Evolutionary conservation across 768 basidiomycete genomes (phyloP), one percentile per base, ranked within the genome.

Genomic region (Hericium coralloides): DNA sequence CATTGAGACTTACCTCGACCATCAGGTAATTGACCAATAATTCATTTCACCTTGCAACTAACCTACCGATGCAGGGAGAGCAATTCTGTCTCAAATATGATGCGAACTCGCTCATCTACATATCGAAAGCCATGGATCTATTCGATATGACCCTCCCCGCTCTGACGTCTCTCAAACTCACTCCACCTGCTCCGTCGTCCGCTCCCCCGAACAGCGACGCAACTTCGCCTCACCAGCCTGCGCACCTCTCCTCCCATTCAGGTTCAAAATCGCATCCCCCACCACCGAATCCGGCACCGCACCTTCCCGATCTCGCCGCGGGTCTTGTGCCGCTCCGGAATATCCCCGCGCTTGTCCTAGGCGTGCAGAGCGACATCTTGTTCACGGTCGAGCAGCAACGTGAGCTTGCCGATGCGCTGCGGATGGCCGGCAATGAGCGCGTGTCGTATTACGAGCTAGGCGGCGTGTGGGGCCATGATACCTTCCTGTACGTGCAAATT

Each of bases 401-500:
- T 39, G 97, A 99, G 72, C 76, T 95, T 8, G 93, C 86, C 5
- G 93, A 97, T 68, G 95, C 95, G 22, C 72, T 99, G 60, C 81
- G 92, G 59, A 81, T 92, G 80, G 84, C 87, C 1, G 97, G 97
- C 0, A 98, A 98, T 69, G 71, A 83, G 15, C 74, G 79, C 57
- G 97, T 99, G 25, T 88, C 90, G 58, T 98, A 98, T 70, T 99
- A 95, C 68, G 97, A 98, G 72, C 79, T 98, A 2, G 95, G 95
- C 25, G 95, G 95, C 9, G 95, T 98, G n/a, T 98, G 94, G 95
- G 97, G 97, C 1, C 95, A 99, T 66, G 95, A 99, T 72, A 98
- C 94, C 20, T 98, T 98, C 74, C 74, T 98, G 84, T 50, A 23
- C 25, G 49, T 50, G 12, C 12, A 12, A 12, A 22, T 36, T 49